Evolutionary conservation across 345 rosid species (phyloP), one percentile per base, ranked within the genome.

Genomic region (Eucalyptus marginata): DNA sequence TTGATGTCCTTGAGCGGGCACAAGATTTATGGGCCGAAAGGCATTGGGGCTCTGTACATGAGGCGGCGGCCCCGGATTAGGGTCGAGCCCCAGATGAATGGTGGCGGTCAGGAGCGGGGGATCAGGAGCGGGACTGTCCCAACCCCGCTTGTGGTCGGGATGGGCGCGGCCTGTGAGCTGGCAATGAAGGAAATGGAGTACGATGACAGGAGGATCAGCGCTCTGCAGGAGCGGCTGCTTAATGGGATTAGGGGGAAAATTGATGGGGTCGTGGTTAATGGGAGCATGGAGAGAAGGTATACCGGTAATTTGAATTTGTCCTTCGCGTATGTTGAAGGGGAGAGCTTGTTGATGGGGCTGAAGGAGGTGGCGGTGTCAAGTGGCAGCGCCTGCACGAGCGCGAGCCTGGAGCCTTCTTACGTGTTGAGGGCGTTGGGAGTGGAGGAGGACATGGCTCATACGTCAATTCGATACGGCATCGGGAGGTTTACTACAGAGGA

Each of bases 91-190:
- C 93, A 96, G 88, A 98, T 98, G 94, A 98, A 95, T 83, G 99
- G 99, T 54, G 99, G 99, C 51, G 99, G 99, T 40, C 99, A 98
- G 91, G 99, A 98, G 96, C 96, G 99, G 86, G 99, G 99, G 49
- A 95, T 97, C 79, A 90, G 99, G 89, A 96, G 99, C 59, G 99
- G 99, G 40, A 98, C 99, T 2, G 94, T 95, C 87, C 95, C 99
- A 12, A 94, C 99, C 17, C 99, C 98, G 0, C 94, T 97, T 13
- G 96, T 94, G 51, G 98, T 98, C 25, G 99, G 99, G 43, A 93
- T 98, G 90, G 99, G 99, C 3, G 94, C 97, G 0, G 99, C 99
- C 2, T 98, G 98, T 92, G 98, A 98, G 52, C 85, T 97, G 86
- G 99, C 99, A 0, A 93, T 92, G 93, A 96, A 94, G 91, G 99